Conservation (phyloP, 139 green algal species). For the Desmodesmus armatus region DNA sequence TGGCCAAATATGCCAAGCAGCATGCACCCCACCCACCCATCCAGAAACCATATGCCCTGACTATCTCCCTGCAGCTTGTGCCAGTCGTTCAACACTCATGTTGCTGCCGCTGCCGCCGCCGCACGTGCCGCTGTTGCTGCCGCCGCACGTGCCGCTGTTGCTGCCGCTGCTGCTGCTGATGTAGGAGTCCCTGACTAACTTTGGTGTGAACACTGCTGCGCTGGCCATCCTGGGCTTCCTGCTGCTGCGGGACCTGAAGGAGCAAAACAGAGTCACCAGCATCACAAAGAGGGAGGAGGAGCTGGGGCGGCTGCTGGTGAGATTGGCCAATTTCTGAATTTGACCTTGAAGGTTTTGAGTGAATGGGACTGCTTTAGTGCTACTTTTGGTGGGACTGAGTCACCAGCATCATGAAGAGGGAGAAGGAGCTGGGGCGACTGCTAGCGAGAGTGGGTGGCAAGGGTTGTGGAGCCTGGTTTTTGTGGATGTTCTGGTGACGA, state of each 20-base stretch:
- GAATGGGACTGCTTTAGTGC: background rate
- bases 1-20: no score
- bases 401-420: background rate
- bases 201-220: slow-evolving; percentile 83
- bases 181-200: slow-evolving; percentile 83
- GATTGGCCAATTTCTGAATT: background rate
- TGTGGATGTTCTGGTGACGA: no score
- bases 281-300: slow-evolving; percentile 84
- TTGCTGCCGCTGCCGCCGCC: no score
- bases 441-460: background rate
- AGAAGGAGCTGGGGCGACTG: background rate
- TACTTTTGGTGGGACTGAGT: no score
- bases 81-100: no score
- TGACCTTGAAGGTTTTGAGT: background rate
- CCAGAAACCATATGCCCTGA: no score
- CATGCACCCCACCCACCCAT: no score
- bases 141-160: no score
- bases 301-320: slow-evolving; percentile 83
- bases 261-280: slow-evolving; percentile 56
- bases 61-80: no score
- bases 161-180: no score
- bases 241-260: slow-evolving; percentile 76
- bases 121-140: no score
- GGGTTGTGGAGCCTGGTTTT: no score
- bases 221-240: slow-evolving; percentile 76